Percentiles rank a stretch among this genome's conserved stretches.
These are phyloP conservation scores for Phytopythium vexans DNA, from an alignment of 352 stramenopile species.

Conservation along the genomic window DNA sequence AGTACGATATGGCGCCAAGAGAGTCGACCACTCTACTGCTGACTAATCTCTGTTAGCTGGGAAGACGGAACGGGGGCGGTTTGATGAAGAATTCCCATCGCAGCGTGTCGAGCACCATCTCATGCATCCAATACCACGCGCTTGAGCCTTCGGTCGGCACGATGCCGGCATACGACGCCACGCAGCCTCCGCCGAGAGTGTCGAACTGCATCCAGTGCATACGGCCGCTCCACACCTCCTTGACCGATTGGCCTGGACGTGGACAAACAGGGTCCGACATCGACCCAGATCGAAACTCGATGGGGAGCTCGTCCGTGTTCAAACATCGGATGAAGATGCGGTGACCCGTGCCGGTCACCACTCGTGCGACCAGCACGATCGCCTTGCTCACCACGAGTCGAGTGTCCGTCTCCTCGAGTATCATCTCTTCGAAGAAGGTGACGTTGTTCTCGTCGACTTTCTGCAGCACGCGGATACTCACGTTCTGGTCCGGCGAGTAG, in stretches of 20 bases:
- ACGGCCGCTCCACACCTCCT: constrained; percentile 22
- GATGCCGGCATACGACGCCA: constrained; percentile 29
- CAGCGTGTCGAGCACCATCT: constrained; percentile 35
- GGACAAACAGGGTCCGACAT: neutral
- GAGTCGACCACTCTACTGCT: no score
- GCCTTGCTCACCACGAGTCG: constrained; percentile 13
- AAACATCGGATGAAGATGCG: constrained; percentile 32
- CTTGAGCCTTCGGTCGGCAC: constrained; percentile 32
- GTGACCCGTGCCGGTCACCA: constrained; percentile 15
- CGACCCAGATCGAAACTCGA: constrained; percentile 13
- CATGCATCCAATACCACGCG: constrained; percentile 37
- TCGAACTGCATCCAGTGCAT: constrained; percentile 34
- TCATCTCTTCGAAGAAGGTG: constrained; percentile 26
- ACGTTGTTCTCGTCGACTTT: constrained; percentile 29
- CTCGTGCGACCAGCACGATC: constrained; percentile 21
- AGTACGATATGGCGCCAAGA: neutral
- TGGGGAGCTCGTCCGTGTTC: constrained; percentile 23
- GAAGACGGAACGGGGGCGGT: constrained; percentile 19
- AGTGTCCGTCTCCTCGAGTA: constrained; percentile 22
- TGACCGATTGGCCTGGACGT: constrained; percentile 3
- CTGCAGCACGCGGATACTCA: constrained; percentile 23
- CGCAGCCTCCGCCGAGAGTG: constrained; percentile 26
- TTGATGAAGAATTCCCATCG: constrained; percentile 37
- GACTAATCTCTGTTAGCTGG: neutral
- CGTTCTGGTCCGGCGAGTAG: constrained; percentile 22